Evolutionary conservation across 371 early-diverging fungal genomes (phyloP).

Genomic region (Mucor plumbeus): DNA sequence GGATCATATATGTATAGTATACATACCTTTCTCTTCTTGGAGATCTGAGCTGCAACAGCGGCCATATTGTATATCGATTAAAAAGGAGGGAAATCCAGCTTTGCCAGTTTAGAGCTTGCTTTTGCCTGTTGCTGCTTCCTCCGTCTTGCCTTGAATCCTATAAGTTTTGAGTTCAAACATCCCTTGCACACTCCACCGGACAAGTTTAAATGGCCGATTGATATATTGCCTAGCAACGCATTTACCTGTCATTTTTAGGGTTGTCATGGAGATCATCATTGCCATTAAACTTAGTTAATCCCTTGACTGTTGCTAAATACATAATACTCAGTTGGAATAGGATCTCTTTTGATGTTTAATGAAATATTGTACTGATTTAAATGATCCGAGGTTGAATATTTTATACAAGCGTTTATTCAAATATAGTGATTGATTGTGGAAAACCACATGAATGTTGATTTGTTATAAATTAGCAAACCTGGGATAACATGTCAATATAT

Average conservation of each 20-base stretch:
- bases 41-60: constrained; percentile 61
- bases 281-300: not conserved
- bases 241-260: not conserved
- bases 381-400: too few species aligned
- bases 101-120: constrained; percentile 15
- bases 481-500: not conserved
- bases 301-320: not conserved
- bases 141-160: constrained; percentile 1
- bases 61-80: constrained; percentile 42
- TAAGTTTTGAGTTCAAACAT: not conserved
- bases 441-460: too few species aligned
- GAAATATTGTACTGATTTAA: too few species aligned
- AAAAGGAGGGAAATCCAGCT: constrained; percentile 35
- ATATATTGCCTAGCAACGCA: not conserved
- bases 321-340: not conserved
- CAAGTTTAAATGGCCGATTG: not conserved
- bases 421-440: too few species aligned
- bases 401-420: too few species aligned
- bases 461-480: not conserved
- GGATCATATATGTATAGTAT: not conserved
- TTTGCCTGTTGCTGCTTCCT: constrained; percentile 3
- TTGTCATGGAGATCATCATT: not conserved
- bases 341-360: not conserved
- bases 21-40: constrained; percentile 81
- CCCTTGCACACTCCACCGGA: not conserved